A percentile compares a stretch with the other conserved stretches of the same genome.
phyloP scores from a whole-genome alignment of 2,329 filamentous ascomycete genomes.

The Alternaria arbusti region DNA sequence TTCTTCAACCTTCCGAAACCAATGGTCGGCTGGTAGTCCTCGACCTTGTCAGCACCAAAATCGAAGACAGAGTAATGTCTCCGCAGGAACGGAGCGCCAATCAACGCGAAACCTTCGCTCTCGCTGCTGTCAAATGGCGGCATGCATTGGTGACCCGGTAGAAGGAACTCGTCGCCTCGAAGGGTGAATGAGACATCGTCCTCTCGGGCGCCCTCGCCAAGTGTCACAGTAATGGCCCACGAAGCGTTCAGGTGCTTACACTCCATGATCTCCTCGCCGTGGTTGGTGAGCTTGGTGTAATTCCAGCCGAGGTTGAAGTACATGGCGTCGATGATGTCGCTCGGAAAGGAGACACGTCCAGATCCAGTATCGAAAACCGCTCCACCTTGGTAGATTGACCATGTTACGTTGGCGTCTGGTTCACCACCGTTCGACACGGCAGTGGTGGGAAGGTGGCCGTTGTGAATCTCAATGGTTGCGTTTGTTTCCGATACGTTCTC shows the following conservation, averaged over 20 bases:
- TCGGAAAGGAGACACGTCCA: slow-evolving; percentile 18
- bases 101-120: slow-evolving; percentile 5
- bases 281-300: slow-evolving; percentile 11
- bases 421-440: background rate
- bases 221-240: slow-evolving; percentile 22
- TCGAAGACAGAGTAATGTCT: slow-evolving; percentile 21
- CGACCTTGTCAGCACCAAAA: slow-evolving; percentile 20
- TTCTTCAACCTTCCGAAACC: slow-evolving; percentile 29
- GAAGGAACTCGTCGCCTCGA: slow-evolving; percentile 12
- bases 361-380: slow-evolving; percentile 28
- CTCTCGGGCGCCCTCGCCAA: slow-evolving; percentile 13
- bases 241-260: slow-evolving; percentile 24
- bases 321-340: slow-evolving; percentile 11
- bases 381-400: background rate
- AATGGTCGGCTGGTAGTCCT: slow-evolving; percentile 18
- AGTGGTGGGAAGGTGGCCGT: slow-evolving; percentile 3
- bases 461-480: slow-evolving; percentile 5
- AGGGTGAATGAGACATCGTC: slow-evolving; percentile 20
- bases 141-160: slow-evolving; percentile 17
- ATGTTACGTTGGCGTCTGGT: slow-evolving; percentile 12
- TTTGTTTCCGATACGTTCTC: slow-evolving; percentile 11
- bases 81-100: slow-evolving; percentile 17
- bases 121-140: slow-evolving; percentile 22
- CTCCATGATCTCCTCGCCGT: slow-evolving; percentile 16
- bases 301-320: slow-evolving; percentile 31